Percentiles rank a stretch among this genome's conserved stretches.
These are phyloP conservation scores for Gnetum montanum DNA, from an alignment of 75 land plant genomes.

Conservation along the genomic window DNA sequence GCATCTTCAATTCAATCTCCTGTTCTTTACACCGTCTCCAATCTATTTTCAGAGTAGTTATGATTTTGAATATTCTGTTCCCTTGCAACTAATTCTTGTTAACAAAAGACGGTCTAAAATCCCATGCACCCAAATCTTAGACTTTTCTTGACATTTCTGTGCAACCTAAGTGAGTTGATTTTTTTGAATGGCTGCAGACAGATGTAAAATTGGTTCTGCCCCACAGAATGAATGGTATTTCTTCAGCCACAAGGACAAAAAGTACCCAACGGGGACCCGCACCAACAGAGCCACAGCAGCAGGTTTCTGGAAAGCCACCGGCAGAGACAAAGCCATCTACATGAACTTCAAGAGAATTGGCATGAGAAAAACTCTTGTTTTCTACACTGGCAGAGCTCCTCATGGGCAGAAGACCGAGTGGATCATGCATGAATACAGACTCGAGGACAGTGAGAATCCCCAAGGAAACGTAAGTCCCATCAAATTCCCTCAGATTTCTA, in stretches of 20 bases:
- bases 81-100: too few relatives aligned
- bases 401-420: constrained; percentile 56
- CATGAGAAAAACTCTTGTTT: constrained; percentile 51
- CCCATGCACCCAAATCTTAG: too few relatives aligned
- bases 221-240: constrained; percentile 55
- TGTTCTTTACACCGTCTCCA: not conserved
- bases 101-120: too few relatives aligned
- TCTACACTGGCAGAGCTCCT: constrained; percentile 54
- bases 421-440: constrained; percentile 61
- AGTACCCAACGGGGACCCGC: constrained; percentile 47
- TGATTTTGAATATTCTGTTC: not conserved
- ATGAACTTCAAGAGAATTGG: constrained; percentile 41
- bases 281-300: constrained; percentile 48
- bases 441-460: constrained; percentile 25
- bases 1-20: not conserved
- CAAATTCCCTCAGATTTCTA: too few relatives aligned
- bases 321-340: constrained; percentile 45
- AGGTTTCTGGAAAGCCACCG: constrained; percentile 62
- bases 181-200: constrained; percentile 19
- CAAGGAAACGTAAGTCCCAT: constrained; percentile 12
- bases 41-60: not conserved
- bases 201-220: constrained; percentile 40
- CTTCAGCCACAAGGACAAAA: constrained; percentile 59
- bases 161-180: too few relatives aligned
- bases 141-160: too few relatives aligned